phyloP scores from a whole-genome alignment of 352 stramenopile species.

The Blastocystis sp. region DNA sequence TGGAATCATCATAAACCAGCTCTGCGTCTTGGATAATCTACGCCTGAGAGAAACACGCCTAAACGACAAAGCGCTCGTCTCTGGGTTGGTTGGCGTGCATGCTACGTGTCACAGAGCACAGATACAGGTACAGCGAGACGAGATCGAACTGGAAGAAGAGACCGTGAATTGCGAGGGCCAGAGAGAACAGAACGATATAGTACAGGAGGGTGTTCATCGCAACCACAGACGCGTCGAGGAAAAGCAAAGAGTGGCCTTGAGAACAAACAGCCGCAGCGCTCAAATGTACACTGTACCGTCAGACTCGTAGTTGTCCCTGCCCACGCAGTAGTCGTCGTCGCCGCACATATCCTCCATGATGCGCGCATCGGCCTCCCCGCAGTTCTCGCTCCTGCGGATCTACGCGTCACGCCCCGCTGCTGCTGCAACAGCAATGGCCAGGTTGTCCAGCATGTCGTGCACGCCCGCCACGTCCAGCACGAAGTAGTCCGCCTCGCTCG shows the following conservation, averaged over 20 bases:
- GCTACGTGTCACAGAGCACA: not conserved
- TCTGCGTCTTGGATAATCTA: no score
- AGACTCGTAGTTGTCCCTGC: slow-evolving; percentile 35
- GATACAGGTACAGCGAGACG: not conserved
- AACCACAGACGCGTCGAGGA: not conserved
- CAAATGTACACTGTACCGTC: slow-evolving; percentile 49
- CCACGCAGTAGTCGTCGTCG: not conserved
- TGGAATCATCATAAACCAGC: no score
- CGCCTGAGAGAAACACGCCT: no score
- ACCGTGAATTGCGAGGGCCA: not conserved
- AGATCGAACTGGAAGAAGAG: not conserved
- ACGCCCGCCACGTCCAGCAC: slow-evolving; percentile 94
- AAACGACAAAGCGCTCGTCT: no score
- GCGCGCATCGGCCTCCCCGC: not conserved
- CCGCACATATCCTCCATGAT: not conserved
- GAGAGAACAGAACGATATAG: slow-evolving; percentile 20
- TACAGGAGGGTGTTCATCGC: slow-evolving; percentile 16
- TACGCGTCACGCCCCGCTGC: not conserved
- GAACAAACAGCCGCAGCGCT: slow-evolving; percentile 55
- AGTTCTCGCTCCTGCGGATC: slow-evolving; percentile 25
- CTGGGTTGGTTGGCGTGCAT: no score
- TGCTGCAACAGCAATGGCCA: not conserved
- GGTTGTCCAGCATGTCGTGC: slow-evolving; percentile 77
- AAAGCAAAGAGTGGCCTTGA: not conserved
- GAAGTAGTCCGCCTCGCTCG: slow-evolving; percentile 91